Base-by-base conservation (phyloP, 1,284 basidiomycete species). In the Pseudozyma sp. region DNA sequence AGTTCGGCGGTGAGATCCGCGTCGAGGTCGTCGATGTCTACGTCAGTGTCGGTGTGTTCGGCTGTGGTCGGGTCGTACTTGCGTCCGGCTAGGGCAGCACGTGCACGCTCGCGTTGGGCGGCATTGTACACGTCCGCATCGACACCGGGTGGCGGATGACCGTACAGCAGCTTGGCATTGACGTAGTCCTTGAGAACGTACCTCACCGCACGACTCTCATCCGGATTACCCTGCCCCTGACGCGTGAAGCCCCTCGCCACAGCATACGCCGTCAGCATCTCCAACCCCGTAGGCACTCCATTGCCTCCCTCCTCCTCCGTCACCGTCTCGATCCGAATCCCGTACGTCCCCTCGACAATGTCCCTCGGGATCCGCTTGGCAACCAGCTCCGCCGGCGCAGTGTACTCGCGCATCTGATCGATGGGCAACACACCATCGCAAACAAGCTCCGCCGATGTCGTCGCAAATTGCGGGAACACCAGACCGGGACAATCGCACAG, bases 401-500 rank as follows among this genome's bases (percentile, higher is more conserved):
- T 94, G 83, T 96, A 90, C 85, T 99, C 97, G 75, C 93, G 89
- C 89, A 99, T 90, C 85, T 99, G 97, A 85, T 99, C 97, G 80
- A 99, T 99, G 0, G 96, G 97, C 55, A 99, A 86, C 3, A 99
- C 94, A 70, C 97, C 97, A 82, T 99, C 95, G 76, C 94, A 97
- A 29, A 99, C 92, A 58, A 99, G 87, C 69, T 96, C 94, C 6
- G 96, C 97, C 81, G 93, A 64, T 7, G 79, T 81, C 10, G 81
- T 82, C 17, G 83, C 81, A 35, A 99, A 99, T 81, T 99, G 97
- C 7, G 97, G 97, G 85, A 99, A 99, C 16, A 99, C 97, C 31
- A 99, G 88, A 86, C 97, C 97, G 13, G 97, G 97, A 86, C 97
- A 99, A 87, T 99, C 97, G 81, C 96, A 99, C n/a, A 99, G 89